Evolutionary conservation across 257 asterid species (phyloP), one percentile per base, ranked within the genome.

Genomic region (Paulownia fortunei): DNA sequence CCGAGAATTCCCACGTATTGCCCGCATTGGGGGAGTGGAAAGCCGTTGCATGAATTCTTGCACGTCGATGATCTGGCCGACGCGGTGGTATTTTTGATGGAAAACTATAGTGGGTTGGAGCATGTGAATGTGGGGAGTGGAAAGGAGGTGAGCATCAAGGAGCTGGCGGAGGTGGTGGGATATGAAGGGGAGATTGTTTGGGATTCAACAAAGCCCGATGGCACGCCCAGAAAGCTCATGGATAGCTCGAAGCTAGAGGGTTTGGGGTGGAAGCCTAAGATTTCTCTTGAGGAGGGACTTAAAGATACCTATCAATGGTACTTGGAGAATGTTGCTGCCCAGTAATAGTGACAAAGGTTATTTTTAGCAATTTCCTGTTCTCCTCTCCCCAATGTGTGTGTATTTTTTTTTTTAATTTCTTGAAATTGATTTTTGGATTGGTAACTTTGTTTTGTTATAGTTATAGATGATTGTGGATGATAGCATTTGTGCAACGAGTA

Each of bases 81-180:
- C 26, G 90, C 91, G 0, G 85, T 88, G 6, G 80, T 91, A 9
- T 91, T 88, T 81, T 72, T 88, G 80, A 3, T 91, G 78, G 90
- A 89, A 79, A 82, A 62, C 34, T 91, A 88, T 32, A 84, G 89
- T 77, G 95, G 80, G 1, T 63, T 85, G 65, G 93, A 88, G 80
- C 97, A 91, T 79, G 91, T 89, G 72, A 89, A 91, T 82, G 93
- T 89, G 37, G 96, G 95, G 62, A 88, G 96, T 80, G 96, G 93
- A 12, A 88, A 83, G 78, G 96, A 91, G 85, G 96, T 89, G 41
- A 86, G 73, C 63, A 89, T 88, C 12, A 89, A 83, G 85, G 92
- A 91, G 72, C 72, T 91, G 4, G 97, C 97, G 8, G 92, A 87
- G 21, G 91, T 87, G 24, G 97, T 91, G 78, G 96, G 89, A 64